Evolutionary conservation across 257 asterid genomes (phyloP), one percentile per base, ranked within the genome.

Genomic region (Nicotiana sylvestris): DNA sequence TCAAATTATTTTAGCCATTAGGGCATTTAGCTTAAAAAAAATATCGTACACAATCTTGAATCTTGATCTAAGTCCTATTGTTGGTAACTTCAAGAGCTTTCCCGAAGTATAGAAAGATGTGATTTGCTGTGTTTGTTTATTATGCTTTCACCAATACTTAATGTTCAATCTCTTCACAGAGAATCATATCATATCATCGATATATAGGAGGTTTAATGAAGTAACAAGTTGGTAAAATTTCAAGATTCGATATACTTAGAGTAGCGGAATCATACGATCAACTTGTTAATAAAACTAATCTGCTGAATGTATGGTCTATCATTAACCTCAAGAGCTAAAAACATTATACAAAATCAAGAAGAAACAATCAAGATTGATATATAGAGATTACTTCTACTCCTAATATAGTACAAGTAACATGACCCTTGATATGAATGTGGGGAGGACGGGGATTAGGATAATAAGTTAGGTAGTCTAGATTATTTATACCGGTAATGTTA

Each of bases 151-250:
- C 27, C 49, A 49, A 72, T 46, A 72, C 62, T 74, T 49, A 74
- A 46, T 25, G 62, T 74, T 62, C 80, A 74, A 49, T 74, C 43
- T 49, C 80, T 49, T 74, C 43, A 74, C 15, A 74, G 80, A 74
- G 43, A 27, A 25, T 74, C 27, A 33, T 74, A 74, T 21, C 21
- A 21, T 21, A 21, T 21, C 21, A 21, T 21, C 21, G 80, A 11
- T 46, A 51, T 46, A 49, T 30, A 76, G 80, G 62, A 51, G 64
- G 43, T 27, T 76, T 74, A 74, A 74, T n/a, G 27, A 61, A 61
- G 43, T 27, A 37, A 3, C 62, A 51, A 76, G 80, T 76, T 76
- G 80, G 29, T 76, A 27, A 27, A 51, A 51, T 27, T 51, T 39
- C 29, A 49, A 51, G 43, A 27, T 51, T 51, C 27, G 64, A 76